Base-by-base conservation (phyloP, 306 rosid species). In the Hylodesmum podocarpum region DNA sequence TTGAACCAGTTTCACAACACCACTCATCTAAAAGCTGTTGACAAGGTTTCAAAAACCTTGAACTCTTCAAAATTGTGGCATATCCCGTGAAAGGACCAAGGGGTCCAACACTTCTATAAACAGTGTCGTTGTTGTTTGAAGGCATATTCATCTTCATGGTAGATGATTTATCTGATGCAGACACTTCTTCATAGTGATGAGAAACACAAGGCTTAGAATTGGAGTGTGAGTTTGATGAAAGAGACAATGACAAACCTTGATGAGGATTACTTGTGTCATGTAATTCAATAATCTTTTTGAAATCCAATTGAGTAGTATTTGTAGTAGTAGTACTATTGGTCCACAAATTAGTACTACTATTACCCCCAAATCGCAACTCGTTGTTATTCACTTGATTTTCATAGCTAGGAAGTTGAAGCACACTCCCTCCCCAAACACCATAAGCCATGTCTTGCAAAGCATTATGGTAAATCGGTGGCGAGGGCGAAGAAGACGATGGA, bases 21-120 rank as follows among this genome's bases (percentile, higher is more conserved):
- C 81, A 83, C 22, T 88, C 91, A 16, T 92, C 96, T 75, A 95
- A 70, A 41, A 95, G 27, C 63, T 81, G 83, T 21, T 95, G 96
- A 7, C 97, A 93, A 0, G 97, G 97, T 67, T 73, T 88, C 76
- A 92, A 82, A 80, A 87, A 92, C 79, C 80, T 92, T 2, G 99
- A 95, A 74, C 82, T 85, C 85, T 89, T 95, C 18, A 95, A 71
- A 79, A 95, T 92, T 3, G 88, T 84, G 3, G 99, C 93, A 10
- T 95, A 95, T 3, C 99, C 99, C 0, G 97, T 95, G 83, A 95
- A 95, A 14, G 99, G 99, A 24, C 99, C 99, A 4, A 95, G 92
- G 1, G 99, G 99, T 0, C 97, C 99, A 2, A 87, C 80, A 69
- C 58, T 87, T 36, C 93, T 44, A 33, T 72, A 83, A 67, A 40